phyloP scores from a whole-genome alignment of 768 basidiomycete genomes.

The Gloeophyllum trabeum region DNA sequence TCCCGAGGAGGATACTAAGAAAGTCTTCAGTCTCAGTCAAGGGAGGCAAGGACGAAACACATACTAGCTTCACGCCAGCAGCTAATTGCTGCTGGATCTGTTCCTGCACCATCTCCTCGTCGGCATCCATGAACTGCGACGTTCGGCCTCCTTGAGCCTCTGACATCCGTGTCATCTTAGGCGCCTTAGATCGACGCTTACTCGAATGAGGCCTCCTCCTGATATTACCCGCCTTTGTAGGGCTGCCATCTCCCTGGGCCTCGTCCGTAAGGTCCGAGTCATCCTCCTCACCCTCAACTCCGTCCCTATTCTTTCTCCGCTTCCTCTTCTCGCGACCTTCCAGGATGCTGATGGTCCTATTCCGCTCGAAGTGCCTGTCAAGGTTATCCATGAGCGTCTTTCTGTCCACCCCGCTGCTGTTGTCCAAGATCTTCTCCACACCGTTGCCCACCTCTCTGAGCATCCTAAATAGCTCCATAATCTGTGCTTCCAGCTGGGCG shows the following conservation, averaged over 20 bases:
- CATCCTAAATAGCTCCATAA: slow-evolving; percentile 91
- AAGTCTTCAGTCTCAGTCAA: slow-evolving; percentile 2
- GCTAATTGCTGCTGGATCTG: slow-evolving; percentile 82
- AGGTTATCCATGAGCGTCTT: slow-evolving; percentile 70
- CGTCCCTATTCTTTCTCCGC: slow-evolving; percentile 13
- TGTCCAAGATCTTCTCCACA: slow-evolving; percentile 64
- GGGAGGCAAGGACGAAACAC: slow-evolving; percentile 12
- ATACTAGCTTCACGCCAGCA: slow-evolving; percentile 61
- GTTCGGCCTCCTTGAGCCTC: slow-evolving; percentile 38
- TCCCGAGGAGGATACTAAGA: slow-evolving; percentile 48
- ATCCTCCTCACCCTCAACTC: slow-evolving; percentile 19
- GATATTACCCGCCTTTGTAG: slow-evolving; percentile 42
- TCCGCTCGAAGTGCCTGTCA: slow-evolving; percentile 73
- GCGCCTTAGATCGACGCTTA: slow-evolving; percentile 19
- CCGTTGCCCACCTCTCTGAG: slow-evolving; percentile 75
- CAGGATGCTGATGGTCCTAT: slow-evolving; percentile 74
- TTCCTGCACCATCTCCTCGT: slow-evolving; percentile 71
- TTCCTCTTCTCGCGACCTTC: slow-evolving; percentile 49
- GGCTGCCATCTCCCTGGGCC: slow-evolving; percentile 38
- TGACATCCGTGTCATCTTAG: slow-evolving; percentile 25
- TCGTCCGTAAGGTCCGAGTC: slow-evolving; percentile 28
- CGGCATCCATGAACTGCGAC: slow-evolving; percentile 87
- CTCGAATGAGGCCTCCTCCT: slow-evolving; percentile 22
- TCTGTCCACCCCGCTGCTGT: slow-evolving; percentile 57
- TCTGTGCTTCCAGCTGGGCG: slow-evolving; percentile 81